These are phyloP conservation scores for Fusarium mundagurra DNA, from an alignment of 2,329 filamentous ascomycete genomes.

Conservation along the genomic window DNA sequence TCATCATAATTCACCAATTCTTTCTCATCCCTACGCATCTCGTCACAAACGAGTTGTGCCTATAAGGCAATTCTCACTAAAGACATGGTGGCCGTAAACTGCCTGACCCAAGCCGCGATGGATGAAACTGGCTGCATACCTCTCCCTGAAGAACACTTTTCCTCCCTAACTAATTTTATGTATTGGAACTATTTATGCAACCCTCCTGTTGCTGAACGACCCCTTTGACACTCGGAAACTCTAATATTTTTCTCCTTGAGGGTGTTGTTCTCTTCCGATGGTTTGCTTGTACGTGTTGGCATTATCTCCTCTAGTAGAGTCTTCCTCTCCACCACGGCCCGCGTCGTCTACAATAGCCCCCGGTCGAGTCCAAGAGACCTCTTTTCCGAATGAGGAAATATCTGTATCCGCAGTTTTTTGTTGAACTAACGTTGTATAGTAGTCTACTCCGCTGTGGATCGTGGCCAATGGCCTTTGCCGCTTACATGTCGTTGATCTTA, in stretches of 20 bases:
- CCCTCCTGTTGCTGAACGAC: neutral
- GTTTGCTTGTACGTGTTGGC: neutral
- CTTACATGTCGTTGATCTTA: neutral
- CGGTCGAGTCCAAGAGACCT: neutral
- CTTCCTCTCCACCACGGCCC: conserved; percentile 26
- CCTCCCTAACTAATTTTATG: conserved; percentile 3
- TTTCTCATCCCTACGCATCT: neutral
- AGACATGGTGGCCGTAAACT: neutral
- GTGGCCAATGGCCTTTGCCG: neutral
- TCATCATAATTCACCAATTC: neutral
- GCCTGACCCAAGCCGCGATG: neutral
- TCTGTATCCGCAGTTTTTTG: neutral
- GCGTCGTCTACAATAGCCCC: conserved; percentile 5
- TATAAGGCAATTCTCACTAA: neutral
- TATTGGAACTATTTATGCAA: conserved; percentile 13
- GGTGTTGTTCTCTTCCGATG: neutral
- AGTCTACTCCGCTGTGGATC: neutral
- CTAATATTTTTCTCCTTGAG: neutral
- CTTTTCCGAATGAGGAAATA: conserved; percentile 1
- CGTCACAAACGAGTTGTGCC: neutral
- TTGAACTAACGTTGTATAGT: neutral
- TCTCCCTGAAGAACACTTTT: neutral
- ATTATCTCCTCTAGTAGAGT: neutral
- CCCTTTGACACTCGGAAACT: neutral
- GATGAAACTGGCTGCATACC: conserved; percentile 12